Percentiles rank a stretch among this genome's conserved stretches.
Evolutionary conservation across 495 filamentous ascomycete genomes (phyloP).

Genomic region (Annulohypoxylon stygium): DNA sequence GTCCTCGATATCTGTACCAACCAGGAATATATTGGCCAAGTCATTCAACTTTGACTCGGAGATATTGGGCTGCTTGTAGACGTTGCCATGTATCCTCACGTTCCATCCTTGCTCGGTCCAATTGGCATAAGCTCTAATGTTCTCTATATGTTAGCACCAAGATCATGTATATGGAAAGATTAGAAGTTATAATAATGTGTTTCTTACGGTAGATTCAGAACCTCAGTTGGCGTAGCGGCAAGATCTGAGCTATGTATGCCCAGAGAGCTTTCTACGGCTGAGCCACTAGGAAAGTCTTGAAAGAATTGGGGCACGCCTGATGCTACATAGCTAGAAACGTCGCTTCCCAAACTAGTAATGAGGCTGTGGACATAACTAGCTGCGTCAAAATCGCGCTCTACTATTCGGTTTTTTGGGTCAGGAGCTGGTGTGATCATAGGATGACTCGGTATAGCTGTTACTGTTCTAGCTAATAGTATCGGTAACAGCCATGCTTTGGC

Average conservation of each 20-base stretch:
- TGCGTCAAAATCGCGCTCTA: constrained; percentile 53
- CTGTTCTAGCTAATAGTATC: constrained; percentile 29
- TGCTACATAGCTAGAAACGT: constrained; percentile 70
- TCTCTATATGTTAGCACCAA: constrained; percentile 5
- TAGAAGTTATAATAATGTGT: neutral
- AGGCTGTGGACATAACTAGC: constrained; percentile 64
- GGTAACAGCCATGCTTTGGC: constrained; percentile 36
- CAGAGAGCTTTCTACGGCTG: constrained; percentile 68
- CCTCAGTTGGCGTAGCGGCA: constrained; percentile 73
- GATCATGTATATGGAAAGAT: neutral
- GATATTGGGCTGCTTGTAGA: constrained; percentile 81
- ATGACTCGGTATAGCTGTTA: constrained; percentile 48
- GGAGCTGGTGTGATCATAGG: constrained; percentile 65
- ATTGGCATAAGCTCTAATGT: constrained; percentile 76
- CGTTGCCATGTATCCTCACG: constrained; percentile 79
- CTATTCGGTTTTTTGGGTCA: constrained; percentile 51
- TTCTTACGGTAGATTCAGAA: constrained; percentile 73
- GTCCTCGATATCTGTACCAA: constrained; percentile 69
- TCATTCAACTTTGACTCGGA: constrained; percentile 70
- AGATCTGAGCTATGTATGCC: constrained; percentile 69
- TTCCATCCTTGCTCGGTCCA: constrained; percentile 84
- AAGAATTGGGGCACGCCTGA: constrained; percentile 76
- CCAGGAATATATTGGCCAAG: constrained; percentile 77
- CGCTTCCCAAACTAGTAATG: constrained; percentile 59
- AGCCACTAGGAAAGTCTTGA: constrained; percentile 73